Percentiles rank a stretch among this genome's conserved stretches.
Conservation (phyloP, 2,329 filamentous ascomycete genomes). For the Ilyonectria sp. region DNA sequence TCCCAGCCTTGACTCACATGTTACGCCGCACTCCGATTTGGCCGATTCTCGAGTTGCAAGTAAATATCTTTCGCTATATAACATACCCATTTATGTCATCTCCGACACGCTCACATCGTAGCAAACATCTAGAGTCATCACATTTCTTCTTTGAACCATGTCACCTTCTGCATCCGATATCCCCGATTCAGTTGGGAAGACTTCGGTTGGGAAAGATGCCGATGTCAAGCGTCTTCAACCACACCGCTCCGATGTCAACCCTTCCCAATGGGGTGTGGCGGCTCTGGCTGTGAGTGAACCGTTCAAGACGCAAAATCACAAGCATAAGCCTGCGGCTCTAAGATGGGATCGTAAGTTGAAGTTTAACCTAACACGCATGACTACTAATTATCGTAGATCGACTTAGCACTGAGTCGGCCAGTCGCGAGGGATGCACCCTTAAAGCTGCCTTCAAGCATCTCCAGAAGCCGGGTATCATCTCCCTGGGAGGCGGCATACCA, state of each 20-base stretch:
- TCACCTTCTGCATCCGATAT: background rate
- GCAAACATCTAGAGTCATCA: background rate
- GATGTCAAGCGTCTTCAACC: background rate
- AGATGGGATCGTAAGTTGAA: slow-evolving; percentile 9
- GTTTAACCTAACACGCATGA: background rate
- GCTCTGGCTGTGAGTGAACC: slow-evolving; percentile 8
- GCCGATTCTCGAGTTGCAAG: background rate
- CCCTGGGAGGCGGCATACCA: slow-evolving; percentile 6
- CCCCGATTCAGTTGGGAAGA: background rate
- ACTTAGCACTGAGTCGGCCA: slow-evolving; percentile 1
- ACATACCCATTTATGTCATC: background rate
- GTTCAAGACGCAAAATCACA: slow-evolving; percentile 1
- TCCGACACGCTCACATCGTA: background rate
- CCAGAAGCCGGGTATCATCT: slow-evolving; percentile 8
- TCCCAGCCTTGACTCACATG: background rate
- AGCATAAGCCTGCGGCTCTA: background rate
- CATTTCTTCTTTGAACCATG: background rate
- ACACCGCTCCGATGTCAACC: background rate
- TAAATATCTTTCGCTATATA: background rate
- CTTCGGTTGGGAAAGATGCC: background rate
- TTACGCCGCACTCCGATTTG: background rate
- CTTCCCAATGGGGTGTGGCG: slow-evolving; percentile 14
- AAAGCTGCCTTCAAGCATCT: slow-evolving; percentile 14
- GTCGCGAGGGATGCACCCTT: background rate
- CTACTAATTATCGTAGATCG: slow-evolving; percentile 5